Evolutionary conservation across 2,329 filamentous ascomycete species (phyloP).

Genomic region (Corinectria fuckeliana): DNA sequence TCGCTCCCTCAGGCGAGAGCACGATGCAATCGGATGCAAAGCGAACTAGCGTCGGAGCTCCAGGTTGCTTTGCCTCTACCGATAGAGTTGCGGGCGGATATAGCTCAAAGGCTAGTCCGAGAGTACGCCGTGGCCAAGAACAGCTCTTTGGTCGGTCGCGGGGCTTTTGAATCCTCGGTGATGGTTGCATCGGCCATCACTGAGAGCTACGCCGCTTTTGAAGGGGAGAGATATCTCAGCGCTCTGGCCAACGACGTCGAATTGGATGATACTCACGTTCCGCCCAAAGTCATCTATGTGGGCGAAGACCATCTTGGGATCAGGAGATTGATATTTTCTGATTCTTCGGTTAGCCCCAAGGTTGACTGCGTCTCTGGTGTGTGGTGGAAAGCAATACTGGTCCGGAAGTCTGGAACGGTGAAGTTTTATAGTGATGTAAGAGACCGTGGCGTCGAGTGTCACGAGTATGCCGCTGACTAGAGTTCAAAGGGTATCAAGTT

Average conservation of each 20-base stretch:
- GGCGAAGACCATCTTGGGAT: slow-evolving; percentile 4
- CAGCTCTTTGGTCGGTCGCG: too few relatives aligned
- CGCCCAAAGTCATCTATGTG: background rate
- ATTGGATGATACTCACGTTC: background rate
- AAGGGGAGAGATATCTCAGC: background rate
- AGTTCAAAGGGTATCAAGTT: too few relatives aligned
- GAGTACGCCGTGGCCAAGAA: background rate
- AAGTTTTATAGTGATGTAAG: too few relatives aligned
- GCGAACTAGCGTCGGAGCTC: background rate
- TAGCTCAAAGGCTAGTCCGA: background rate
- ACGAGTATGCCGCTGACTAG: background rate
- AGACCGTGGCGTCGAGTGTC: too few relatives aligned
- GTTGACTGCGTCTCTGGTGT: background rate
- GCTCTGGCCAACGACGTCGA: background rate
- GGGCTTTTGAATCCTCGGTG: too few relatives aligned
- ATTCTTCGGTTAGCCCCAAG: background rate
- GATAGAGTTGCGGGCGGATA: background rate
- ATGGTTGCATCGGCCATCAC: too few relatives aligned
- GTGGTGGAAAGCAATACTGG: slow-evolving; percentile 5
- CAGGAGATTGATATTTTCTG: background rate
- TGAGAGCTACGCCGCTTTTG: too few relatives aligned
- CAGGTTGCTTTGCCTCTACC: background rate
- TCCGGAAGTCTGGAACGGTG: background rate
- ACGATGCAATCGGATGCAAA: background rate
- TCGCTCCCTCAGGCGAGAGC: too few relatives aligned